Base-by-base conservation (phyloP, 176 grass and related monocot genomes). In the Bolboschoenus planiculmis region DNA sequence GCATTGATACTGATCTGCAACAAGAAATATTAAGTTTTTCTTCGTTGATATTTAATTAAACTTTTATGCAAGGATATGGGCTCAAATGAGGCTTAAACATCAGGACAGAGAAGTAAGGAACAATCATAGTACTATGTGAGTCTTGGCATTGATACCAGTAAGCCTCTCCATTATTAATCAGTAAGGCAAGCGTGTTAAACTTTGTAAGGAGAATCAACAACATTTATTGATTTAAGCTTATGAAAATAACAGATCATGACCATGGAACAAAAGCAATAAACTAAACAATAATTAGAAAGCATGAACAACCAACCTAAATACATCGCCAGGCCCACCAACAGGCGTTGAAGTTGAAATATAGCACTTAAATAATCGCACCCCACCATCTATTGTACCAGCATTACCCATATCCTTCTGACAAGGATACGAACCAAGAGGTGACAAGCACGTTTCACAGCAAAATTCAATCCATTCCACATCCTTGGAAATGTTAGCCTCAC, bases 301-400 rank as follows among this genome's bases (percentile, higher is more conserved):
- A 24, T 40, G 46, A 50, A 77, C 21, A 67, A 85, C 82, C 71
- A 54, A 93, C 96, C 96, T 98, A 83, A 98, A 98, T 34, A 85
- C 80, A 87, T 98, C 91, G 83, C 18, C 50, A 58, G 83, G 59
- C 33, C 92, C 87, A 30, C 68, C 46, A 46, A 81, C 82, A 83
- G 89, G 87, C 67, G 62, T 31, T 30, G 29, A 55, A 78, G 96
- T 90, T 54, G 92, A 93, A 83, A 87, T 90, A 84, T 86, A 95
- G 68, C 85, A 98, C 70, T 98, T 98, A 82, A 97, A 98, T 74
- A 98, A 67, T 70, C 84, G 87, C 57, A 98, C 55, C 6, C 87
- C 90, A 26, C 90, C 90, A 83, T 98, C 96, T 24, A 87, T 66
- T 3, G 68, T 80, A 87, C 77, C 59, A 78, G 68, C 37, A 56